phyloP scores from a whole-genome alignment of 192 early-diverging fungal genomes.

The Funneliformis mosseae region DNA sequence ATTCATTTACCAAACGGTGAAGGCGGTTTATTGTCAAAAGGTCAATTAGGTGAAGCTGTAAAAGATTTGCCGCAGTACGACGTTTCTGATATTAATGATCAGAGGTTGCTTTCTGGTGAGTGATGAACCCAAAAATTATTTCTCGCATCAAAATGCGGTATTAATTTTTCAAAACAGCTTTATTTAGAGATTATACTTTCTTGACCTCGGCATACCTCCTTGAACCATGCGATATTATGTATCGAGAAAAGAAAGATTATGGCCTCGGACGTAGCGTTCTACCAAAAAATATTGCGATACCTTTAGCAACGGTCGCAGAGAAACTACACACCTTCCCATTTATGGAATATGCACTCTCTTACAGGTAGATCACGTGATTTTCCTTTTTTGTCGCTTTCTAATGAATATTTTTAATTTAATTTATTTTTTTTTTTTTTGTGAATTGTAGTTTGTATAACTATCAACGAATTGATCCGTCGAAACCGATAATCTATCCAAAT shows the following conservation, averaged over 20 bases:
- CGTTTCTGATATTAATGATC: conserved; percentile 71
- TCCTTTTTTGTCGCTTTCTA: no score
- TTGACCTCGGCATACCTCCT: conserved; percentile 85
- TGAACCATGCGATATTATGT: conserved; percentile 86
- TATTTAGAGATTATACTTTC: conserved; percentile 89
- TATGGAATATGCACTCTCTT: conserved; percentile 75
- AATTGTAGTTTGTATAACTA: conserved; percentile 81
- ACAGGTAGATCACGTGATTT: conserved; percentile 45
- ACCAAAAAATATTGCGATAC: conserved; percentile 78
- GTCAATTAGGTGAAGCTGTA: conserved; percentile 79
- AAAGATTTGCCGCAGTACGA: conserved; percentile 71
- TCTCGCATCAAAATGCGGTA: conserved; percentile 26
- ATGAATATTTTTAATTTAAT: not conserved
- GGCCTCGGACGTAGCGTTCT: conserved; percentile 77
- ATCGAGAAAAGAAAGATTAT: conserved; percentile 70
- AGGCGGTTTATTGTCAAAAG: conserved; percentile 75
- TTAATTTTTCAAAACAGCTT: conserved; percentile 43
- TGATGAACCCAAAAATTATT: not conserved
- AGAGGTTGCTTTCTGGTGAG: conserved; percentile 68
- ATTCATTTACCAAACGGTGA: conserved; percentile 65
- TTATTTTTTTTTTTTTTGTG: not conserved
- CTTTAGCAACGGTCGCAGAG: conserved; percentile 67
- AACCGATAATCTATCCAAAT: conserved; percentile 65
- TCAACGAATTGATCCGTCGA: conserved; percentile 61
- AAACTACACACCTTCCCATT: conserved; percentile 77